Conservation (phyloP, 345 rosid species). For the Lepidium africanum region DNA sequence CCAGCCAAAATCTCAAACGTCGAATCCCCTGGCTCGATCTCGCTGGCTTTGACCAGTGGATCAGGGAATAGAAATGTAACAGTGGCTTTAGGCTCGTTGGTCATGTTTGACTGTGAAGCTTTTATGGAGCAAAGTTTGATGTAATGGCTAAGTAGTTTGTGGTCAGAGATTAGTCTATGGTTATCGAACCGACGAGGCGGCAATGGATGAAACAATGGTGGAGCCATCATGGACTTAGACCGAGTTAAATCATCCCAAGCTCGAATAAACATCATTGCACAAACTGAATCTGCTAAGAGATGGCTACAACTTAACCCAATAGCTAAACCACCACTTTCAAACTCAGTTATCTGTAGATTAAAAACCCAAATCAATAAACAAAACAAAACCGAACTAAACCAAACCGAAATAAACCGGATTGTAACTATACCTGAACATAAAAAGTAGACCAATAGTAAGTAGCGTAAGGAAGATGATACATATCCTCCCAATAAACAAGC, state of each 20-base stretch:
- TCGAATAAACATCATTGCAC: constrained; percentile 48
- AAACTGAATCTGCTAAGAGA: constrained; percentile 52
- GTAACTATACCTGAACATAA: constrained; percentile 49
- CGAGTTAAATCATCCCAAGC: constrained; percentile 69
- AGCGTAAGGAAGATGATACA: constrained; percentile 40
- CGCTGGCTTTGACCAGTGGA: constrained; percentile 28
- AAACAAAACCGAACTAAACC: not conserved
- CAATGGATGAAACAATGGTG: constrained; percentile 43
- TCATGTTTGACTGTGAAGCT: not conserved
- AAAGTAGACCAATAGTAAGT: constrained; percentile 78
- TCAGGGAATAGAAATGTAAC: constrained; percentile 37
- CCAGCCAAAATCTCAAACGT: constrained; percentile 48
- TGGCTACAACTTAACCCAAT: constrained; percentile 70
- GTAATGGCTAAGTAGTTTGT: constrained; percentile 36
- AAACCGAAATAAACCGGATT: not conserved
- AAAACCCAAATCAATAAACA: not conserved
- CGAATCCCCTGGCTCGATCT: constrained; percentile 6
- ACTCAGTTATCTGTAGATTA: constrained; percentile 56
- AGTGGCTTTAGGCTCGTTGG: constrained; percentile 23
- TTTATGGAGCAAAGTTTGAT: constrained; percentile 19
- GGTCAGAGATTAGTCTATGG: constrained; percentile 17
- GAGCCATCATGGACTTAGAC: constrained; percentile 26
- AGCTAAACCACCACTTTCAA: constrained; percentile 68
- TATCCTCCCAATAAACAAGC: constrained; percentile 73
- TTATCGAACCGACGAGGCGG: constrained; percentile 28